phyloP scores from a whole-genome alignment of 2,329 filamentous ascomycete genomes.

The Sporothrix globosa region DNA sequence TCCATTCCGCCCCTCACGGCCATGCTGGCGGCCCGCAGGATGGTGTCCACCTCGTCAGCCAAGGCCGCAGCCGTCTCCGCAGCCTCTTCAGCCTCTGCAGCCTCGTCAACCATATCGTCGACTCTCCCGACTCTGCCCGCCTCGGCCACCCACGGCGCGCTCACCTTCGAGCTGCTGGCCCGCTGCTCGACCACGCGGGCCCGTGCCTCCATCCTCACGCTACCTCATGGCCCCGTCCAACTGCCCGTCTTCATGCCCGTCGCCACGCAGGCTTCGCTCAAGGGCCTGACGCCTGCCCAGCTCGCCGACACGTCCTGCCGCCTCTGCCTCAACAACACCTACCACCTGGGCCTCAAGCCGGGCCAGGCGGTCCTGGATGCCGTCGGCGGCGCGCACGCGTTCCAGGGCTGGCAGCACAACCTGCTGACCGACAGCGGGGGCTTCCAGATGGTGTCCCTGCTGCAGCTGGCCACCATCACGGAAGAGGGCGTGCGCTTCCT shows the following conservation, averaged over 20 bases:
- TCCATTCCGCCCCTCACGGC: neutral
- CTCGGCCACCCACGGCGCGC: slow-evolving; percentile 40
- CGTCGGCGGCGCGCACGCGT: slow-evolving; percentile 87
- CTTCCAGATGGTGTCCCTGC: slow-evolving; percentile 97
- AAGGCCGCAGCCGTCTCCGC: slow-evolving; percentile 25
- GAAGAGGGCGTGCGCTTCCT: slow-evolving; percentile 95
- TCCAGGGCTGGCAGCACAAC: slow-evolving; percentile 95
- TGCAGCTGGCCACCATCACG: slow-evolving; percentile 90
- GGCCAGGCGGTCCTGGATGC: slow-evolving; percentile 86
- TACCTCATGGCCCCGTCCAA: slow-evolving; percentile 89
- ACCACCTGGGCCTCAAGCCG: slow-evolving; percentile 92
- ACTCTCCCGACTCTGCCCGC: slow-evolving; percentile 28
- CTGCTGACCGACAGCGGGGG: slow-evolving; percentile 82
- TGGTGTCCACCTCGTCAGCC: slow-evolving; percentile 36
- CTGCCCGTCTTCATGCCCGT: slow-evolving; percentile 98
- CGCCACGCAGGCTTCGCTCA: slow-evolving; percentile 92
- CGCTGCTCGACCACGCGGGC: slow-evolving; percentile 77
- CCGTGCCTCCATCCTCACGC: slow-evolving; percentile 80
- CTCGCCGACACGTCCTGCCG: slow-evolving; percentile 86
- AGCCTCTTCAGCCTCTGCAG: neutral
- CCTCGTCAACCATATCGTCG: neutral
- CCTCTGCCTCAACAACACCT: slow-evolving; percentile 96
- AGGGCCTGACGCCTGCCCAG: slow-evolving; percentile 90
- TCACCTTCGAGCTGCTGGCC: slow-evolving; percentile 41
- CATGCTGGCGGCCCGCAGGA: slow-evolving; percentile 39